These are phyloP conservation scores for Albophoma yamanashiensis DNA, from an alignment of 2,329 filamentous ascomycete genomes.

Conservation along the genomic window DNA sequence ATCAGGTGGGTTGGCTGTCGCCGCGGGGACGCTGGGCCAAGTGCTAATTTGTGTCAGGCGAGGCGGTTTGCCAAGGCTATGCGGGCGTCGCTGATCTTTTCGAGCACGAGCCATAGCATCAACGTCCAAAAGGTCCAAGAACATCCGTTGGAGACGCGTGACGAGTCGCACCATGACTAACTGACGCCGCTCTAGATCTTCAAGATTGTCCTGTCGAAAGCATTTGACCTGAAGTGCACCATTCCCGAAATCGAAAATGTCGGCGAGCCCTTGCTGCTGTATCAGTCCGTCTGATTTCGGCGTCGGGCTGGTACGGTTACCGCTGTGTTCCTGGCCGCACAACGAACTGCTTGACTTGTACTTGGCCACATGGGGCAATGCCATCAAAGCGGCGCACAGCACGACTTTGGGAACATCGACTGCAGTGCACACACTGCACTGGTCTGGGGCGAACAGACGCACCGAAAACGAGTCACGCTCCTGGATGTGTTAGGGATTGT, in stretches of 20 bases:
- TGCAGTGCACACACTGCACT: neutral
- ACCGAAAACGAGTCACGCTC: neutral
- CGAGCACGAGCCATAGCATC: conserved; percentile 97
- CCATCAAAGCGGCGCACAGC: neutral
- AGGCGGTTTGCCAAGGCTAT: conserved; percentile 96
- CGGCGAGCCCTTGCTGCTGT: conserved; percentile 87
- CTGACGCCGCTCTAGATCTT: conserved; percentile 60
- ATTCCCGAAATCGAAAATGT: conserved; percentile 98
- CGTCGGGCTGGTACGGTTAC: neutral
- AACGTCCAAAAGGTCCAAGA: conserved; percentile 89
- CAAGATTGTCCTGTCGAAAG: conserved; percentile 98
- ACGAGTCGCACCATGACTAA: neutral
- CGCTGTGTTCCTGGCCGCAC: neutral
- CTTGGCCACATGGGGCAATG: neutral
- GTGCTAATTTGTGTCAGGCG: conserved; percentile 42
- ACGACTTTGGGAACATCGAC: neutral
- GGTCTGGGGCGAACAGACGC: neutral
- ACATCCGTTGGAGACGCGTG: neutral
- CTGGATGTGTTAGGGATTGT: neutral
- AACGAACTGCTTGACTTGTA: neutral
- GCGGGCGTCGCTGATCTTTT: conserved; percentile 96
- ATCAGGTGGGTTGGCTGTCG: conserved; percentile 53
- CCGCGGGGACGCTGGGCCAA: neutral
- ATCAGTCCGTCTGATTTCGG: conserved; percentile 47
- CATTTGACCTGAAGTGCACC: conserved; percentile 96